These are phyloP conservation scores for Globisporangium abappressorium DNA, from an alignment of 352 stramenopile genomes.

Conservation along the genomic window DNA sequence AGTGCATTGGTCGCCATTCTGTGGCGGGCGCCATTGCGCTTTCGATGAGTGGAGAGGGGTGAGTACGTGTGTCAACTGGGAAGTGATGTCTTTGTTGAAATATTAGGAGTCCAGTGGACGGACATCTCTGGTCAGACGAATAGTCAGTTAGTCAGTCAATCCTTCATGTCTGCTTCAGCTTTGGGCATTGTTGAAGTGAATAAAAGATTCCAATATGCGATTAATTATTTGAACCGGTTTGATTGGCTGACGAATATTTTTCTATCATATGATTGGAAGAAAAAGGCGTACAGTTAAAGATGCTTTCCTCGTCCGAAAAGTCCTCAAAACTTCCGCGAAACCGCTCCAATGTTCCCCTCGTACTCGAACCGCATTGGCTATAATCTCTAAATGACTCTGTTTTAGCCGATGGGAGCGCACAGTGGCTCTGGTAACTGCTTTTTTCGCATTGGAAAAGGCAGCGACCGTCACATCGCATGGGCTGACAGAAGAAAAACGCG, in stretches of 20 bases:
- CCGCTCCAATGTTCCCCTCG: not conserved
- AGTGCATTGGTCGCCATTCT: not conserved
- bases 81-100: not conserved
- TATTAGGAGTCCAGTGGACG: not conserved
- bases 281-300: not conserved
- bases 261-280: constrained; percentile 3
- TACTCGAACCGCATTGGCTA: not conserved
- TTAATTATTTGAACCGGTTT: not conserved
- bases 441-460: not conserved
- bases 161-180: not conserved
- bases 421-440: not conserved
- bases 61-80: not conserved
- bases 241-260: not conserved
- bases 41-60: not conserved
- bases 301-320: not conserved
- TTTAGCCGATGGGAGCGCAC: not conserved
- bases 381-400: not conserved
- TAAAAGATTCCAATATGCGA: not conserved
- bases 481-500: constrained; percentile 2
- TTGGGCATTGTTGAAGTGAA: not conserved
- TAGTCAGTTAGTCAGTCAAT: not conserved
- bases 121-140: not conserved
- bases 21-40: not conserved
- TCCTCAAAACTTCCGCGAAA: not conserved
- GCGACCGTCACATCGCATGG: not conserved